A percentile compares a stretch with the other conserved stretches of the same genome.
These are phyloP conservation scores for Tulasnella sp. DNA, from an alignment of 768 basidiomycete genomes.

Conservation along the genomic window DNA sequence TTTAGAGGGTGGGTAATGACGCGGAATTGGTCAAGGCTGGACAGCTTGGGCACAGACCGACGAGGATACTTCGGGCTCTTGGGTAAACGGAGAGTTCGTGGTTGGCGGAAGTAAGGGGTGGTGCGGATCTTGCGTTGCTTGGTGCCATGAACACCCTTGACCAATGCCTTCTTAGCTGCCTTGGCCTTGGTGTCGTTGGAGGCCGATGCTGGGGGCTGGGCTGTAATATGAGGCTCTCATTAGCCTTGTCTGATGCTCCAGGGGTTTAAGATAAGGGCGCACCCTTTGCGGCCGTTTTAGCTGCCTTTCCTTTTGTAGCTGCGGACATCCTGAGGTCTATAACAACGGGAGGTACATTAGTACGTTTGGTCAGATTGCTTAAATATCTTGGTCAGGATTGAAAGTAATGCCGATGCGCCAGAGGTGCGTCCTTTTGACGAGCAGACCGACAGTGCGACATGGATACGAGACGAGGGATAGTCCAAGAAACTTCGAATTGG, in stretches of 20 bases:
- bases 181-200: constrained; percentile 58
- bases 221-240: not conserved
- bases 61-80: constrained; percentile 92
- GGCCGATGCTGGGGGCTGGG: not conserved
- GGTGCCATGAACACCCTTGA: constrained; percentile 76
- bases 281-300: constrained; percentile 14
- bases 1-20: constrained; percentile 86
- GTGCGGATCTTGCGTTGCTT: constrained; percentile 71
- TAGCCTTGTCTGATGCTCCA: not conserved
- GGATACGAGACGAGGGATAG: not conserved
- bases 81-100: constrained; percentile 80
- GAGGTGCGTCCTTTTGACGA: not conserved
- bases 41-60: constrained; percentile 84
- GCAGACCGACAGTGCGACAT: not conserved
- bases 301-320: constrained; percentile 3
- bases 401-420: not conserved
- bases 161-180: constrained; percentile 91
- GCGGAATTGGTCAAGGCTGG: constrained; percentile 94
- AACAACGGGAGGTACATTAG: not conserved
- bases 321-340: constrained; percentile 1
- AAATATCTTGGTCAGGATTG: not conserved
- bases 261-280: not conserved
- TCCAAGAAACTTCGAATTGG: not conserved
- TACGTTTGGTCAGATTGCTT: not conserved
- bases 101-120: constrained; percentile 90